Percentiles rank a stretch among this genome's conserved stretches.
These are phyloP conservation scores for Teunomyces pallodes DNA, from an alignment of 805 yeast genomes.

Conservation along the genomic window DNA sequence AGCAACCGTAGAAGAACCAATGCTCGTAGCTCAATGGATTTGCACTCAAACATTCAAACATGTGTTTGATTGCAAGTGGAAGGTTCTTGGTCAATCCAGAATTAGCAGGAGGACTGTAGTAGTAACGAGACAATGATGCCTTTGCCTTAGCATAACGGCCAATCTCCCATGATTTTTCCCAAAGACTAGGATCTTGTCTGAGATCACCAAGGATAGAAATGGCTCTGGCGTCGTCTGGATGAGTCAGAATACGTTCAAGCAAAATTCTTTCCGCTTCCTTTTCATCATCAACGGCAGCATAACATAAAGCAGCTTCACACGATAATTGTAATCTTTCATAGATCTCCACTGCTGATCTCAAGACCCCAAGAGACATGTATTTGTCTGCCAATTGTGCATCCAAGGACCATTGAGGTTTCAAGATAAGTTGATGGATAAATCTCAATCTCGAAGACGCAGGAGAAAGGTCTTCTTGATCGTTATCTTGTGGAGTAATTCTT, in stretches of 20 bases:
- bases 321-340: constrained; percentile 75
- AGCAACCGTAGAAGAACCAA: constrained; percentile 91
- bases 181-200: constrained; percentile 66
- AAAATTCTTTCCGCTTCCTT: constrained; percentile 62
- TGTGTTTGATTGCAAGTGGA: constrained; percentile 56
- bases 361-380: constrained; percentile 78
- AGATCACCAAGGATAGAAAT: constrained; percentile 84
- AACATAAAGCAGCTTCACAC: constrained; percentile 86
- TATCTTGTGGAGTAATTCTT: constrained; percentile 48
- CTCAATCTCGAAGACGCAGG: constrained; percentile 55
- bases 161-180: constrained; percentile 86
- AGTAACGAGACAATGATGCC: constrained; percentile 72
- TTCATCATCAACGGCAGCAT: constrained; percentile 80
- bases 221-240: constrained; percentile 80
- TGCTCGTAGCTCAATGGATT: constrained; percentile 76
- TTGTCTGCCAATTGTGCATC: constrained; percentile 83
- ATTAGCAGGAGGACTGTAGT: constrained; percentile 59
- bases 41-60: constrained; percentile 69
- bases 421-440: constrained; percentile 71
- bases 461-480: constrained; percentile 24
- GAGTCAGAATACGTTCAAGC: constrained; percentile 46
- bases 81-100: constrained; percentile 54
- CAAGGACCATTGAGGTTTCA: constrained; percentile 81
- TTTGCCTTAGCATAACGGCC: constrained; percentile 85
- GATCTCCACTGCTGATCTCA: constrained; percentile 84